Base-by-base conservation (phyloP, 2,329 filamentous ascomycete species). In the Aplosporella prunicola region DNA sequence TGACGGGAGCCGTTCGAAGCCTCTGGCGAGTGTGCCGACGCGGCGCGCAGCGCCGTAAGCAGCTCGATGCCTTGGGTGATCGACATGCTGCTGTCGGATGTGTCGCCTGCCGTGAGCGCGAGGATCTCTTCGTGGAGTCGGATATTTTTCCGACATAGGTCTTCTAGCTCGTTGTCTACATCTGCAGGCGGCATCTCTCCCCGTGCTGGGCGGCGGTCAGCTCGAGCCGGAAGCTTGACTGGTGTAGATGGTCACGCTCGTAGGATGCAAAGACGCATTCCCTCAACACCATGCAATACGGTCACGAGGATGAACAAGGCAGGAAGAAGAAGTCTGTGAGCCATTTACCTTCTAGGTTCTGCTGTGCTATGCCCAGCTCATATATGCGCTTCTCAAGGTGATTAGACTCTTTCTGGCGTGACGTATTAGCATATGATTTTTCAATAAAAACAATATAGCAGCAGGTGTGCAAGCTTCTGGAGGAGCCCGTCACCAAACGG, bases 111-210 rank as follows among this genome's bases (percentile, higher is more conserved):
- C 29, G 67, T 53, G 20, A 64, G 56, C 32, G 61, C 56, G 28
- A 58, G 47, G 24, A 67, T 60, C 42, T 68, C 61, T 41, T 70
- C 65, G 46, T 52, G 57, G 13, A 68, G 51, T 37, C 64, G 66
- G 45, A 70, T 60, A 40, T 68, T 67, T 26, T 68, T 65, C 23
- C 67, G 62, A 28, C 67, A 61, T 11, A 61, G 53, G 23, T 61
- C 53, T 44, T 68, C 65, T 3, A 70, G 57, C 20, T 63, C 60
- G 31, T 62, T 56, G 45, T 69, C 66, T 15, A 67, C 56, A n/a
- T 52, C 49, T 9, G 56, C 50, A 13, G 59, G 60, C 9, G 57
- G 51, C 20, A 49, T 44, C 13, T 59, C 55, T 17, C 54, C 56
- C 5, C 56, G 55, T 5, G 46, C 59, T 62, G 33, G 5, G n/a